Evolutionary conservation across 2,329 filamentous ascomycete species (phyloP), one percentile per base, ranked within the genome.

Genomic region (Mollisiaceae sp.): DNA sequence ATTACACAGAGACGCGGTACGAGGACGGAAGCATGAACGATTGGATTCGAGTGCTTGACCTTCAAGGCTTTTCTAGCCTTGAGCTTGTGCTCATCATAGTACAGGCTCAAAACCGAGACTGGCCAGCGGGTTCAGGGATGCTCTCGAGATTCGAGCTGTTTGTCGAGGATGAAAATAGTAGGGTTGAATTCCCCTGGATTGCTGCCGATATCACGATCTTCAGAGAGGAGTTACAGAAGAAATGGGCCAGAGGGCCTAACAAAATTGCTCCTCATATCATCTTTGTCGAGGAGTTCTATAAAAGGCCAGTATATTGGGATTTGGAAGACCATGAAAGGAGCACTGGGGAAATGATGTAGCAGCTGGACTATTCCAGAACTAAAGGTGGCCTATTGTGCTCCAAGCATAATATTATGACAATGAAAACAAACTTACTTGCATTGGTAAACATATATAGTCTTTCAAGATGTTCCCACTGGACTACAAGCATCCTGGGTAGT

Each of bases 271-370:
- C 45, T 11, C 6, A 27, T n/a, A 50, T 50, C 24, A 20, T 50
- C n/a, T 50, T 50, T 24, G 45, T 50, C 11, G 45, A 50, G 45
- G 45, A 50, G 45, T 50, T 50, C 22, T 50, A 50, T 50, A 50
- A 50, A 20, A 18, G 45, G n/a, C 45, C 45, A 11, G n/a, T 50
- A 12, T 50, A 50, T 20, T 50, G 45, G 45, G 45, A 50, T 50
- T 8, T 50, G 45, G 45, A 24, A 22, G 45, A 50, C 18, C 41
- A 43, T 5, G 41, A 43, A 18, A n/a, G 27, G 27, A 6, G 27
- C 27, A 32, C 27, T 32, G 27, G 6, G 27, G 27, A 32, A 32
- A 32, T 3, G 27, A 32, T 32, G 27, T 32, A 6, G 6, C 27
- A 6, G 27, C 27, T 6, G 27, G 6, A 6, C 27, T 32, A 32